A percentile compares a stretch with the other conserved stretches of the same genome.
These are phyloP conservation scores for Harringtonia lauricola DNA, from an alignment of 2,329 filamentous ascomycete genomes.

Conservation along the genomic window DNA sequence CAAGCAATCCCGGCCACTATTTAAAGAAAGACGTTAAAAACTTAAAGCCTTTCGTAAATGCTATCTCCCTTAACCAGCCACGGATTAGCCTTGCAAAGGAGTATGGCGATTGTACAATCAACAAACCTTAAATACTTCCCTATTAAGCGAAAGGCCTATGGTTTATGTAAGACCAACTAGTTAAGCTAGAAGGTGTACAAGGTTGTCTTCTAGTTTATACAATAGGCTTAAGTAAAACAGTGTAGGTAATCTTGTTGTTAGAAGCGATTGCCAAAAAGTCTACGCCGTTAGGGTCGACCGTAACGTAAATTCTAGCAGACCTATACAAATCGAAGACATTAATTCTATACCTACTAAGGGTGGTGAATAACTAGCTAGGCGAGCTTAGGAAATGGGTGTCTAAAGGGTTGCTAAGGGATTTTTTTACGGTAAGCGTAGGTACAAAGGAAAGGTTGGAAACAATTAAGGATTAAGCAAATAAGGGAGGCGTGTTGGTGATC, in stretches of 20 bases:
- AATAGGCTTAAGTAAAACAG: conserved; percentile 88
- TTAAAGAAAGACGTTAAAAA: too few relatives aligned
- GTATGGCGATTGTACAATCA: too few relatives aligned
- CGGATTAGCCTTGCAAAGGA: too few relatives aligned
- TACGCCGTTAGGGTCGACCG: conserved; percentile 40
- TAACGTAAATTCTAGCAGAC: conserved; percentile 58
- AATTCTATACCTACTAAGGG: conserved; percentile 61
- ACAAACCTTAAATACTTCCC: too few relatives aligned
- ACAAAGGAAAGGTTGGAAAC: conserved; percentile 28
- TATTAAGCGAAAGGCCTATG: conserved; percentile 71
- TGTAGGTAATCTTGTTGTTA: conserved; percentile 81
- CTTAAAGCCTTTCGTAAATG: too few relatives aligned
- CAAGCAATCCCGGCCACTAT: too few relatives aligned
- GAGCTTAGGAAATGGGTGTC: conserved; percentile 65
- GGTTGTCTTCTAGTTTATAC: conserved; percentile 79
- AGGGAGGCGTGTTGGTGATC: conserved; percentile 61
- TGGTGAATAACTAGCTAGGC: conserved; percentile 75
- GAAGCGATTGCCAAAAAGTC: conserved; percentile 60
- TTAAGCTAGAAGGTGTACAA: conserved; percentile 48
- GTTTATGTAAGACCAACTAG: conserved; percentile 81
- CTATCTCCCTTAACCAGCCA: too few relatives aligned
- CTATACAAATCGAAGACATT: conserved; percentile 55
- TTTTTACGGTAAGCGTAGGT: conserved; percentile 42
- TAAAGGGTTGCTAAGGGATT: conserved; percentile 36
- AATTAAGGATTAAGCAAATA: conserved; percentile 47